Base-by-base conservation (phyloP, 441 rosid genomes). In the Brassica balearica region DNA sequence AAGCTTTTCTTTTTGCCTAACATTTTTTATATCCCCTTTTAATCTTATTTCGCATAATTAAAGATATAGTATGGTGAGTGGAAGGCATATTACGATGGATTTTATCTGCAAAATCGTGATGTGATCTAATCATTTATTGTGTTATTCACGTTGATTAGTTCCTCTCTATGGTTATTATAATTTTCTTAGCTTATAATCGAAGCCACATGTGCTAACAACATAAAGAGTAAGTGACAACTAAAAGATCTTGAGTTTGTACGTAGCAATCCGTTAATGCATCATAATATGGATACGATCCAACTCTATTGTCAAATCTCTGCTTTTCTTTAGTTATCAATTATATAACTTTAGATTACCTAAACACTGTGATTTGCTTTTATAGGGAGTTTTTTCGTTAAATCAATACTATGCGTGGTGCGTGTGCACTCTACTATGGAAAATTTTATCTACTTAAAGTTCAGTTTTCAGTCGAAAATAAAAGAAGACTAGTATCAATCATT, bases 401-500 rank as follows among this genome's bases (percentile, higher is more conserved):
- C 65, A 65, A 51, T 53, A 51, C 22, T 53, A 55, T 65, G 69
- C 29, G n/a, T 73, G 14, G 22, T 73, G 10, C 25, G 72, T 15
- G 43, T 68, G 6, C 32, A 22, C 67, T 27, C 48, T 75, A 51
- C 56, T 48, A 51, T 62, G 10, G 11, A 17, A 11, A 43, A 5
- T 0, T 41, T 15, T 68, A 9, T 69, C 32, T 63, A 62, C 60
- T 53, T 36, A 15, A 23, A 63, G 48, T 71, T 56, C 53, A 65
- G 6, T 38, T 51, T 27, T 8, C 56, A 71, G 68, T 58, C 12
- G 68, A 58, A 65, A 59, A 58, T 22, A 12, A 65, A 71, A 65
- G 61, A 71, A 23, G 23, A 65, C 19, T 55, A 56, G 59, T 69
- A 58, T 41, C 77, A 58, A 66, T 66, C 46, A 71, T 71, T 56